Percentiles rank a stretch among this genome's conserved stretches.
These are phyloP conservation scores for Melaleuca quinquenervia DNA, from an alignment of 345 rosid genomes.

Conservation along the genomic window DNA sequence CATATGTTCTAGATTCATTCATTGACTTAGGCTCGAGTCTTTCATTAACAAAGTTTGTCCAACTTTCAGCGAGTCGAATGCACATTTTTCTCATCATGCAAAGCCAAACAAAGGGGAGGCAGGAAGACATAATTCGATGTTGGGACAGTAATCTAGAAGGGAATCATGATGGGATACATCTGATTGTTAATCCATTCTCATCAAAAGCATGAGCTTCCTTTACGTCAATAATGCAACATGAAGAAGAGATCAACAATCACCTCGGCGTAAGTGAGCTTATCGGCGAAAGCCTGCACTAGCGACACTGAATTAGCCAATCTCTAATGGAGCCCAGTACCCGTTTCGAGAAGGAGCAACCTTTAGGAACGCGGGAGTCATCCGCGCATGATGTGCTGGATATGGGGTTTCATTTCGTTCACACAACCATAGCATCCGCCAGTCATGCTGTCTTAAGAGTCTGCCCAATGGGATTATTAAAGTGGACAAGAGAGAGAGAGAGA, in stretches of 20 bases:
- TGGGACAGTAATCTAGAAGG: not conserved
- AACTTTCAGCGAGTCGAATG: not conserved
- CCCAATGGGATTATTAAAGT: not conserved
- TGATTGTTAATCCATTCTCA: not conserved
- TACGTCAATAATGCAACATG: not conserved
- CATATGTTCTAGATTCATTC: not conserved
- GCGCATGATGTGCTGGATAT: not conserved
- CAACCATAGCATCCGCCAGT: not conserved
- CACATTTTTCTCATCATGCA: not conserved
- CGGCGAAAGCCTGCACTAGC: not conserved
- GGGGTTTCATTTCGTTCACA: no score
- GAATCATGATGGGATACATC: not conserved
- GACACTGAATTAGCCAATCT: not conserved
- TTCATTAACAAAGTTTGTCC: not conserved
- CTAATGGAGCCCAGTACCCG: not conserved
- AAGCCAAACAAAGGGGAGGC: not conserved
- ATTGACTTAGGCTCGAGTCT: not conserved
- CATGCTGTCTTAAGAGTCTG: not conserved
- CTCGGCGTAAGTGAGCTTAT: not conserved
- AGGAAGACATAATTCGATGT: not conserved
- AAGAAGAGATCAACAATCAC: not conserved
- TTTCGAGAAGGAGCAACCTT: not conserved
- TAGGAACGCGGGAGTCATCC: not conserved
- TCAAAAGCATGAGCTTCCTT: not conserved
- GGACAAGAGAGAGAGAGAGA: not conserved